phyloP scores from a whole-genome alignment of 192 early-diverging fungal species.

The Podila verticillata region DNA sequence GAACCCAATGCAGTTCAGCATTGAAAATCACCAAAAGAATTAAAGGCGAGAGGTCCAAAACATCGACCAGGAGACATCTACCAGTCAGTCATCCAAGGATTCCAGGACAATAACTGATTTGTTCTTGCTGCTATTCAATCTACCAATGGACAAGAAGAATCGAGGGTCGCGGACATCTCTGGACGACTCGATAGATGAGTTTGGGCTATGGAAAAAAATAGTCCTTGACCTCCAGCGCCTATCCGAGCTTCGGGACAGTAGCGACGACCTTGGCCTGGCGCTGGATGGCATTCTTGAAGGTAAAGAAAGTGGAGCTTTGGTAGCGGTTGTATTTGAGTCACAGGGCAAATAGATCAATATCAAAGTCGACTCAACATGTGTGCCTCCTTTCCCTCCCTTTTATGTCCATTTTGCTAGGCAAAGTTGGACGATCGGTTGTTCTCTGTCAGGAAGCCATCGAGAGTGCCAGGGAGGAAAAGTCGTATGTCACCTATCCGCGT shows the following conservation, averaged over 20 bases:
- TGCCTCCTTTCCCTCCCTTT: background rate
- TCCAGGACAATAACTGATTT: too few species aligned
- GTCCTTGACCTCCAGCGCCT: slow-evolving; percentile 21
- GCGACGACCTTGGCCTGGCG: slow-evolving; percentile 9
- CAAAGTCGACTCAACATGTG: background rate
- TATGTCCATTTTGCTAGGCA: slow-evolving; percentile 15
- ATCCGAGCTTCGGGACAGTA: slow-evolving; percentile 21
- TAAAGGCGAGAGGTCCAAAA: too few species aligned
- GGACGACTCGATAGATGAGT: slow-evolving; percentile 27
- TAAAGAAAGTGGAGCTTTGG: background rate
- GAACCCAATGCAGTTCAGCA: too few species aligned
- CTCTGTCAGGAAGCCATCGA: slow-evolving; percentile 37
- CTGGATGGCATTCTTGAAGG: slow-evolving; percentile 28
- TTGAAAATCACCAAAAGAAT: too few species aligned
- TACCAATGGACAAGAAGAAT: slow-evolving; percentile 3
- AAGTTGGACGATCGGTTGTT: slow-evolving; percentile 11
- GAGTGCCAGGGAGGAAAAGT: slow-evolving; percentile 25
- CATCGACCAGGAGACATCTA: too few species aligned
- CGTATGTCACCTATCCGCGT: slow-evolving; percentile 10
- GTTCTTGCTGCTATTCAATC: too few species aligned
- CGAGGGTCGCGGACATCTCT: background rate
- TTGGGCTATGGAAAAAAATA: slow-evolving; percentile 26
- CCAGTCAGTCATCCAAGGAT: too few species aligned
- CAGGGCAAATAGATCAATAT: background rate
- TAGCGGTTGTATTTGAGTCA: background rate